Evolutionary conservation across 176 grass and related monocot genomes (phyloP).

Genomic region (Olyra latifolia): DNA sequence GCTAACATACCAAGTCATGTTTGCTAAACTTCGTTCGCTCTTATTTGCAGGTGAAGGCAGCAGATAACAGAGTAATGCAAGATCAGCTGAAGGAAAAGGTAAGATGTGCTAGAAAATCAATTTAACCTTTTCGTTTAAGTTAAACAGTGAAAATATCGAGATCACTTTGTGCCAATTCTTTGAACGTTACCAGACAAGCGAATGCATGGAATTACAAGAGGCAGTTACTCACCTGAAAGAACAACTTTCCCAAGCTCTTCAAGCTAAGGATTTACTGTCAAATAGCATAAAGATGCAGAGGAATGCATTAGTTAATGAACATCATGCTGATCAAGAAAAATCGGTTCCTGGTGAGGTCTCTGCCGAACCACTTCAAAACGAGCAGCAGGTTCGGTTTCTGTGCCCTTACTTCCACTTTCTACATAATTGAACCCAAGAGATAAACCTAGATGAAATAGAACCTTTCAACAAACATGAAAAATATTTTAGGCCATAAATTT

Average conservation of each 20-base stretch:
- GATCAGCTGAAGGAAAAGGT: conserved; percentile 95
- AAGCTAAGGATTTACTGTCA: conserved; percentile 55
- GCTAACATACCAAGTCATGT: conserved; percentile 1
- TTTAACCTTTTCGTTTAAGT: background rate
- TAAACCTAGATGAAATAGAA: background rate
- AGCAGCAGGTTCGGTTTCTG: conserved; percentile 51
- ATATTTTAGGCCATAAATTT: background rate
- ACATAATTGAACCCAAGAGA: conserved; percentile 12
- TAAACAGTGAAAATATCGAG: conserved; percentile 14
- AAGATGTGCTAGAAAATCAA: conserved; percentile 18
- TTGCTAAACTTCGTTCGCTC: conserved; percentile 22
- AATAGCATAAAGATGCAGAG: conserved; percentile 40
- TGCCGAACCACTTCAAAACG: conserved; percentile 43
- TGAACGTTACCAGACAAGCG: conserved; percentile 54
- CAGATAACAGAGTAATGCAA: conserved; percentile 98
- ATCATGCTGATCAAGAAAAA: conserved; percentile 49
- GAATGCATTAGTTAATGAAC: conserved; percentile 39
- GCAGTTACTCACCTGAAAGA: conserved; percentile 69
- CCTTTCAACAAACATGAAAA: background rate
- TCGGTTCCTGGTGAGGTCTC: conserved; percentile 34
- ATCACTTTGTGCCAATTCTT: conserved; percentile 19
- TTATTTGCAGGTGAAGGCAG: conserved; percentile 81
- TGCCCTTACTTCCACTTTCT: conserved; percentile 18
- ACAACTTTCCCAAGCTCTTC: conserved; percentile 66
- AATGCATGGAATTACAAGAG: conserved; percentile 79